Percentiles rank a stretch among this genome's conserved stretches.
Conservation (phyloP, 1,139 yeast species). For the Hemisphaericaspora xylanilytica region DNA sequence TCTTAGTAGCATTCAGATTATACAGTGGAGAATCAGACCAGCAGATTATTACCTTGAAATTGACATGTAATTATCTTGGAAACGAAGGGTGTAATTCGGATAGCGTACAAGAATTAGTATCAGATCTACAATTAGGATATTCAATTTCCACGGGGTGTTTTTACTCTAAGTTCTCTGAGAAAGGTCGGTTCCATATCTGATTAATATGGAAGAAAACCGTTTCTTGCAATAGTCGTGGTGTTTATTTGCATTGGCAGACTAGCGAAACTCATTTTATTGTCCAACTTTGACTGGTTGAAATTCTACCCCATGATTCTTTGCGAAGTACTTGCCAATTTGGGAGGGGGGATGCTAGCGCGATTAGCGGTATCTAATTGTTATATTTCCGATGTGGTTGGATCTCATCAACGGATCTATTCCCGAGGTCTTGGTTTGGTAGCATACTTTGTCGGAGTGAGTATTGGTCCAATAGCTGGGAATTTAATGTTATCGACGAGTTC, state of each 20-base stretch:
- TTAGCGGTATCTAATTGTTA: conserved; percentile 57
- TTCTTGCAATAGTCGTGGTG: conserved; percentile 33
- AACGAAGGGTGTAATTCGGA: conserved; percentile 28
- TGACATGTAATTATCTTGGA: conserved; percentile 35
- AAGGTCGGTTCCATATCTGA: conserved; percentile 63
- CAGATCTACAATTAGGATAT: conserved; percentile 35
- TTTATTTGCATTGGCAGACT: conserved; percentile 27
- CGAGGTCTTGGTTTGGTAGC: conserved; percentile 59
- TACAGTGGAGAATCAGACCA: conserved; percentile 35
- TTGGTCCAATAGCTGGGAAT: conserved; percentile 65
- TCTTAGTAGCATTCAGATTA: conserved; percentile 28
- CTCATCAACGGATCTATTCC: conserved; percentile 50
- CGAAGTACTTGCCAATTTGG: conserved; percentile 42
- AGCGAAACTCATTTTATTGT: conserved; percentile 30
- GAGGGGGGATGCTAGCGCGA: conserved; percentile 56
- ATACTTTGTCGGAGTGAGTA: conserved; percentile 57
- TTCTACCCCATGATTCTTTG: conserved; percentile 32
- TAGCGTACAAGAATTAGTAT: conserved; percentile 34
- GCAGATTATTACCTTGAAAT: conserved; percentile 32
- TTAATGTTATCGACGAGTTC: conserved; percentile 21
- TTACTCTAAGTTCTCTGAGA: conserved; percentile 40
- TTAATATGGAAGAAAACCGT: conserved; percentile 55
- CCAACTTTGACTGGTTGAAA: conserved; percentile 27
- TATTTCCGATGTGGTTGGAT: conserved; percentile 61
- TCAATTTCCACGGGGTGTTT: conserved; percentile 25